Base-by-base conservation (phyloP, 1,284 basidiomycete species). In the Coriolopsis trogii region DNA sequence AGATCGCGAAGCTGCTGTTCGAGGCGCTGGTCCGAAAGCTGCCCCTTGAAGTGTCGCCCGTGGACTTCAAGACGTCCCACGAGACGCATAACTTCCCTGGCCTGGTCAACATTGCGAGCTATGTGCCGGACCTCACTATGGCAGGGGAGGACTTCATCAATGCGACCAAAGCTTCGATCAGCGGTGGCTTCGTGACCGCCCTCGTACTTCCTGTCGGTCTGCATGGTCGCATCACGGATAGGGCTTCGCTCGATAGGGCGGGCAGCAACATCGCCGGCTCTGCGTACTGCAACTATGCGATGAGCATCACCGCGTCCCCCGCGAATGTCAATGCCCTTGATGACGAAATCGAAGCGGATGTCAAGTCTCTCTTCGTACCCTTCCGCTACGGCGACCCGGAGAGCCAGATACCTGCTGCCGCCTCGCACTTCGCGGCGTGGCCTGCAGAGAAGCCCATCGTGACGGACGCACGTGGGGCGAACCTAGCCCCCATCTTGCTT, bases 21-120 rank as follows among this genome's bases (percentile, higher is more conserved):
- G 95, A 99, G 72, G 97, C 96, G 2, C 82, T 99, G 53, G 90
- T 98, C 54, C 86, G 94, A 61, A 92, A 85, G 71, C 69, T 89
- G 21, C 89, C 95, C 15, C 81, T 99, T 45, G 89, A 96, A 49
- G 91, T 99, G 34, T 91, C 93, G 6, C 88, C 80, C 51, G 82
- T 98, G 60, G 97, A 99, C 71, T 93, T 86, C 76, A 98, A 99
- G 83, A 95, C 91, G 44, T 95, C 95, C 24, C 93, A 96, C 70
- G 80, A 83, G 47, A 95, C 93, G 1, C 87, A 94, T 69, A 88
- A 83, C 12, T 92, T 99, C 81, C 95, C 96, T 13, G 96, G 96
- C 6, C 78, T 99, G 25, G 78, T 98, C 71, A 95, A 95, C 63
- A 82, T 98, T 44, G 84, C 90, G 38, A 83, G 93, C 3, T 98